A percentile compares a stretch with the other conserved stretches of the same genome.
Conservation (phyloP, 495 filamentous ascomycete species). For the Achaetomiella virescens region DNA sequence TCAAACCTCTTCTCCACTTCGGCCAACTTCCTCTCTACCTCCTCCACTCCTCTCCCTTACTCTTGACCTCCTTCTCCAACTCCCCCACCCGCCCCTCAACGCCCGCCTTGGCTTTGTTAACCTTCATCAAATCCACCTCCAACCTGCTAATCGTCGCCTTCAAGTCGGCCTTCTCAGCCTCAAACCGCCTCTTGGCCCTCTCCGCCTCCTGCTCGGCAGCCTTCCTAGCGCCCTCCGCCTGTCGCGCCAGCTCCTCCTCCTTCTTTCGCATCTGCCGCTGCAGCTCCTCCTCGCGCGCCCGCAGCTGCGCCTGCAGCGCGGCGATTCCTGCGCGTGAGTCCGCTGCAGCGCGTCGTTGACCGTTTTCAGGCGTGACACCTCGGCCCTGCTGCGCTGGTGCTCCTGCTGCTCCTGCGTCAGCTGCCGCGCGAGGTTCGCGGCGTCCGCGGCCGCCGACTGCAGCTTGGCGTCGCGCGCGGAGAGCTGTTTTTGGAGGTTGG, state of each 20-base stretch:
- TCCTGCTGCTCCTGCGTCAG: conserved; percentile 65
- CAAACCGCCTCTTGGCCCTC: conserved; percentile 34
- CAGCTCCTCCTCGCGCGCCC: conserved; percentile 5
- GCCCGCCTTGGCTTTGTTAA: conserved; percentile 43
- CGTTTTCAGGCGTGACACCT: conserved; percentile 57
- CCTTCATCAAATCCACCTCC: conserved; percentile 57
- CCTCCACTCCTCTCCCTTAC: conserved; percentile 4
- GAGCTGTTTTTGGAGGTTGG: conserved; percentile 63
- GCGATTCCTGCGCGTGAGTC: background rate
- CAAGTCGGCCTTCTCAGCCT: conserved; percentile 58
- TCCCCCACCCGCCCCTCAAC: conserved; percentile 20
- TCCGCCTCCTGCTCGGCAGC: conserved; percentile 37
- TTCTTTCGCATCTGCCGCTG: background rate
- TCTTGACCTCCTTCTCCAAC: conserved; percentile 10
- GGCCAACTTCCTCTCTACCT: conserved; percentile 2
- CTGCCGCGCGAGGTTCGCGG: conserved; percentile 55
- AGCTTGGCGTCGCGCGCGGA: conserved; percentile 58
- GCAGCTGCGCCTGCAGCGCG: conserved; percentile 43
- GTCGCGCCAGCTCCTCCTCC: background rate
- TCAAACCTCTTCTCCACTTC: background rate
- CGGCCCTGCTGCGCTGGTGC: conserved; percentile 62
- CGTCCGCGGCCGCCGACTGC: conserved; percentile 56
- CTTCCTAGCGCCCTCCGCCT: conserved; percentile 17
- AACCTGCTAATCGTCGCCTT: conserved; percentile 53
- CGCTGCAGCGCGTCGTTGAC: conserved; percentile 67